Percentiles rank a stretch among this genome's conserved stretches.
Conservation (phyloP, 73 alveolate species). For the Symbiodinium natans region DNA sequence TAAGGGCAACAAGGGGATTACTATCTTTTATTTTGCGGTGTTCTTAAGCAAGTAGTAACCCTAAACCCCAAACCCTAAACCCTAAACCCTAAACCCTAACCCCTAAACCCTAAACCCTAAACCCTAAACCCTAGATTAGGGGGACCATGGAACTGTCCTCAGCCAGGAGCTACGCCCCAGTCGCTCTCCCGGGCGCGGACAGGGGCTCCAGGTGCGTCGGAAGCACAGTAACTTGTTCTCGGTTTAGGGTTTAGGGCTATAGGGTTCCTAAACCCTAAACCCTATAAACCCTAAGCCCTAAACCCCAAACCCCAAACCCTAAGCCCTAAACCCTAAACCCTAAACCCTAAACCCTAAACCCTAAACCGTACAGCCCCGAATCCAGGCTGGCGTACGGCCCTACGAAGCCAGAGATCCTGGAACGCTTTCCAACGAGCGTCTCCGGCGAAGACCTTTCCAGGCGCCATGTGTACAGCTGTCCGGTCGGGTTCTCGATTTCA, state of each 20-base stretch:
- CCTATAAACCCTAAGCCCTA: background rate
- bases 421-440: conserved; percentile 66
- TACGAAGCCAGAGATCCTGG: conserved; percentile 38
- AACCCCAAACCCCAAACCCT: background rate
- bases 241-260: too few relatives aligned
- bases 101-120: too few relatives aligned
- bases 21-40: too few relatives aligned
- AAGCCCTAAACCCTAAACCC: background rate
- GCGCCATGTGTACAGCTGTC: too few relatives aligned
- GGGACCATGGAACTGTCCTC: too few relatives aligned
- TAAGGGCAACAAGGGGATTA: too few relatives aligned
- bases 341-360: background rate
- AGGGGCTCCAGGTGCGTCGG: background rate
- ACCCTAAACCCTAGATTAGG: too few relatives aligned
- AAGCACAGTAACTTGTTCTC: background rate
- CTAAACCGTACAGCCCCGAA: background rate
- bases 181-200: background rate
- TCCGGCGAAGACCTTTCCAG: conserved; percentile 45
- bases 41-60: too few relatives aligned
- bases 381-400: conserved; percentile 71
- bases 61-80: too few relatives aligned
- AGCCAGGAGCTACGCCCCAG: background rate
- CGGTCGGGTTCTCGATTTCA: too few relatives aligned
- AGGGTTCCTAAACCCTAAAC: background rate
- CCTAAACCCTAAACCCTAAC: too few relatives aligned